Conservation (phyloP, 768 basidiomycete genomes). For the Neoboletus subvelutipes region DNA sequence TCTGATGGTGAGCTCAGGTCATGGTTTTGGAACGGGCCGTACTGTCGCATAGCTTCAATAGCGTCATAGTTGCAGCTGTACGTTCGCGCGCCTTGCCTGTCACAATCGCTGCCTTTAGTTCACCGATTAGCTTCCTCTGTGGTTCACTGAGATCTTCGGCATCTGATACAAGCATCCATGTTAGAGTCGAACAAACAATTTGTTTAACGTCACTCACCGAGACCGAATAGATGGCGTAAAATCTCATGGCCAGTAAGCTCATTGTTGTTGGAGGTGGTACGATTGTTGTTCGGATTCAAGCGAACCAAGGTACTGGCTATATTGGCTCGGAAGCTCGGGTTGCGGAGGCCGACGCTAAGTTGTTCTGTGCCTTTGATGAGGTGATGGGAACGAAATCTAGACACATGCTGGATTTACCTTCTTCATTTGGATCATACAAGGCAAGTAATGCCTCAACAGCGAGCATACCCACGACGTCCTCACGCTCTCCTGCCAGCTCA, state of each 20-base stretch:
- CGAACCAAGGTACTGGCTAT: not conserved
- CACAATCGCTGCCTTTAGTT: not conserved
- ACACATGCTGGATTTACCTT: not conserved
- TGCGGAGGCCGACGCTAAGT: not conserved
- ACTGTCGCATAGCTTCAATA: not conserved
- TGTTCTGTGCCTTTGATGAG: not conserved
- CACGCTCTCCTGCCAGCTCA: not conserved
- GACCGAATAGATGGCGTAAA: not conserved
- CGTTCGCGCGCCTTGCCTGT: not conserved
- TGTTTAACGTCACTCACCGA: not conserved
- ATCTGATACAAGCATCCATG: not conserved
- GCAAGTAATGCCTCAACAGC: slow-evolving; percentile 5
- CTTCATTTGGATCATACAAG: not conserved
- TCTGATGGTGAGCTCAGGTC: not conserved
- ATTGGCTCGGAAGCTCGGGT: not conserved
- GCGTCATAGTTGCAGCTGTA: not conserved
- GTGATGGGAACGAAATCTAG: not conserved
- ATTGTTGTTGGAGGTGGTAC: too few species aligned
- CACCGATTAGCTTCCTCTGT: not conserved
- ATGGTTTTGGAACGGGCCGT: not conserved
- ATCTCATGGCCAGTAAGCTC: not conserved
- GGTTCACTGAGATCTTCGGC: not conserved
- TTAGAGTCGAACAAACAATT: not conserved
- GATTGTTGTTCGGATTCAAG: too few species aligned
- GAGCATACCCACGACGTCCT: not conserved